A percentile compares a stretch with the other conserved stretches of the same genome.
Conservation (phyloP, 805 yeast species). For the Candida nemodendra region DNA sequence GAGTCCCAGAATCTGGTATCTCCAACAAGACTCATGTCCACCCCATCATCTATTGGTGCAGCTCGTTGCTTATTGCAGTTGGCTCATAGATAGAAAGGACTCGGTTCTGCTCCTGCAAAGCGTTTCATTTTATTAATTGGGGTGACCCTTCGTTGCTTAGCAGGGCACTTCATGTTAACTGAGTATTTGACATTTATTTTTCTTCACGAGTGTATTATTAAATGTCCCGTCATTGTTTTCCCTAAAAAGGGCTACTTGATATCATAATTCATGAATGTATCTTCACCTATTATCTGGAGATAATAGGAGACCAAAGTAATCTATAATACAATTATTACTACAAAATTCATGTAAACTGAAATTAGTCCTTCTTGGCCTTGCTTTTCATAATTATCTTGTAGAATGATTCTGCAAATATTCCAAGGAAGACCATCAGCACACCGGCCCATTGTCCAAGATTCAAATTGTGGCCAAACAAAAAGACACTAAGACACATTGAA, state of each 20-base stretch:
- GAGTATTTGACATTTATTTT: conserved; percentile 1
- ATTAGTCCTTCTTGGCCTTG: conserved; percentile 4
- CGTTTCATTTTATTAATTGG: too few relatives aligned
- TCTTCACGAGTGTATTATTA: conserved; percentile 11
- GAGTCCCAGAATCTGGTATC: conserved; percentile 33
- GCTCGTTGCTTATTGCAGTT: conserved; percentile 44
- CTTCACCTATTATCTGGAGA: too few relatives aligned
- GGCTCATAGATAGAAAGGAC: conserved; percentile 37
- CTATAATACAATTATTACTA: too few relatives aligned
- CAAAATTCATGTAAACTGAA: too few relatives aligned
- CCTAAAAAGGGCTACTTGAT: too few relatives aligned
- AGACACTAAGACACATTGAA: conserved; percentile 87
- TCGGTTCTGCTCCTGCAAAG: too few relatives aligned
- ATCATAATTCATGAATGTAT: too few relatives aligned
- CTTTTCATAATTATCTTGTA: conserved; percentile 34
- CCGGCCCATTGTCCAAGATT: conserved; percentile 73
- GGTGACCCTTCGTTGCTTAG: too few relatives aligned
- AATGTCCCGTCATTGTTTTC: background rate
- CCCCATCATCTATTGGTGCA: conserved; percentile 49
- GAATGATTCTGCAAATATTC: conserved; percentile 77
- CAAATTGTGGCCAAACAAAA: conserved; percentile 80
- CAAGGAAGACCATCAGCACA: conserved; percentile 74
- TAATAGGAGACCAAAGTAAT: too few relatives aligned
- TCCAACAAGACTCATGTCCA: conserved; percentile 40
- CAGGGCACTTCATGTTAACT: background rate